Base-by-base conservation (phyloP, 2,329 filamentous ascomycete species). In the Dactylellina drechsleri region DNA sequence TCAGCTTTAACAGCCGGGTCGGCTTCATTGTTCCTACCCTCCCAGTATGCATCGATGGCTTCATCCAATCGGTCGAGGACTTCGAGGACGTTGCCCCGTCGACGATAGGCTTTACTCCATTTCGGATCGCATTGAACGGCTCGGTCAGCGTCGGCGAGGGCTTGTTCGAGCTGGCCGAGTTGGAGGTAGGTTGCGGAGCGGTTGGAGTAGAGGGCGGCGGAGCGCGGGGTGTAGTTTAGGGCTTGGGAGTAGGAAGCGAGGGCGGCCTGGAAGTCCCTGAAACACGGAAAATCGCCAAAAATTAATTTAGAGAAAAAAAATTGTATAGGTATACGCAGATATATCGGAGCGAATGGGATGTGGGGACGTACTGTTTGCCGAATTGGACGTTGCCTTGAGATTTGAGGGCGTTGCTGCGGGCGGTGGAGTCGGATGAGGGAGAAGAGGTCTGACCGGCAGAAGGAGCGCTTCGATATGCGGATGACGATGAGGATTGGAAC, bases 171-270 rank as follows among this genome's bases (percentile, higher is more conserved):
- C 36, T 78, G 77, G 8, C 77, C 76, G 40, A 79, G 72, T 8
- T 77, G 76, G 43, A 79, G 64, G 15, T 78, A 70, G 4, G 78
- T 71, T 5, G 78, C 78, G 13, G 78, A 77, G 40, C 78, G 77
- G 59, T 79, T 79, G 8, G 77, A 79, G 62, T 79, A 79, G 53
- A 79, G 78, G 5, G 76, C 70, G 10, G 76, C 66, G 1, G 78
- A 78, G 10, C 67, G 56, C 26, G 77, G 76, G 58, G 67, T 77
- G 28, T 79, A 61, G 6, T 71, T 56, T 52, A 79, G 71, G 1
- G 78, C 77, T 41, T 77, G 61, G 4, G 78, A 78, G 36, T 79
- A 79, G 50, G 67, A 60, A 12, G 67, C 43, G 36, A 78, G 72
- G 15, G 78, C 78, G 49, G 78, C 72, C 15, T 74, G 77, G 49